Percentiles rank a stretch among this genome's conserved stretches.
phyloP scores from a whole-genome alignment of 306 rosid genomes.

The Astragalus membranaceus region DNA sequence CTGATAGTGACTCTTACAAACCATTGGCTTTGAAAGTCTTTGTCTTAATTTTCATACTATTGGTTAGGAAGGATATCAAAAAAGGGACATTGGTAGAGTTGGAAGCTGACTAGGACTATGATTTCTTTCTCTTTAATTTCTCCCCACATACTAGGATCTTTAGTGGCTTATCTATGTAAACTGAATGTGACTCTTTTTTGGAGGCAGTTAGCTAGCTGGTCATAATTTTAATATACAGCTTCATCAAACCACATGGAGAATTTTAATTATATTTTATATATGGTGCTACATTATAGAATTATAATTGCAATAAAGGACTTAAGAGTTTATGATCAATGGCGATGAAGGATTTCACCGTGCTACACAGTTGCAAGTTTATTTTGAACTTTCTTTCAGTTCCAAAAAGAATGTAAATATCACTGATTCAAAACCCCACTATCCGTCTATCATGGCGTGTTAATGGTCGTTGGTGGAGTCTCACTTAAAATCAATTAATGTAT shows the following conservation, averaged over 20 bases:
- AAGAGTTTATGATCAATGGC: conserved; percentile 5
- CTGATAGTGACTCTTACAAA: conserved; percentile 12
- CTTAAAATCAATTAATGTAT: background rate
- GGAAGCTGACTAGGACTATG: conserved; percentile 32
- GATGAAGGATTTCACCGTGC: background rate
- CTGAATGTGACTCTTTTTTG: conserved; percentile 13
- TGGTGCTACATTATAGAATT: conserved; percentile 1
- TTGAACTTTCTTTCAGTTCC: conserved; percentile 22
- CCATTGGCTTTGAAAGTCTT: conserved; percentile 7
- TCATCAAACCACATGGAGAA: conserved; percentile 17
- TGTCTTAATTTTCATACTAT: conserved; percentile 8
- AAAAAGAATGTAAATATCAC: conserved; percentile 21
- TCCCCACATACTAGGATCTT: conserved; percentile 28
- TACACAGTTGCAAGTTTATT: conserved; percentile 15
- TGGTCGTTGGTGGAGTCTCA: conserved; percentile 22
- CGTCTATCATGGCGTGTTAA: conserved; percentile 16
- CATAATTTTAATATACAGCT: no score
- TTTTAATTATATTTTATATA: background rate
- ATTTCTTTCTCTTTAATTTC: background rate
- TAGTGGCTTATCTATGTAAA: conserved; percentile 26
- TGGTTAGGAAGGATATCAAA: no score
- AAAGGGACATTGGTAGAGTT: conserved; percentile 5
- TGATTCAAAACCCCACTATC: conserved; percentile 23
- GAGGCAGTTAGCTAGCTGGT: conserved; percentile 12
- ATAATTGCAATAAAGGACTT: background rate